A percentile compares a stretch with the other conserved stretches of the same genome.
These are phyloP conservation scores for Ampelocalamus luodianensis DNA, from an alignment of 176 grass and related monocot species.

Conservation along the genomic window DNA sequence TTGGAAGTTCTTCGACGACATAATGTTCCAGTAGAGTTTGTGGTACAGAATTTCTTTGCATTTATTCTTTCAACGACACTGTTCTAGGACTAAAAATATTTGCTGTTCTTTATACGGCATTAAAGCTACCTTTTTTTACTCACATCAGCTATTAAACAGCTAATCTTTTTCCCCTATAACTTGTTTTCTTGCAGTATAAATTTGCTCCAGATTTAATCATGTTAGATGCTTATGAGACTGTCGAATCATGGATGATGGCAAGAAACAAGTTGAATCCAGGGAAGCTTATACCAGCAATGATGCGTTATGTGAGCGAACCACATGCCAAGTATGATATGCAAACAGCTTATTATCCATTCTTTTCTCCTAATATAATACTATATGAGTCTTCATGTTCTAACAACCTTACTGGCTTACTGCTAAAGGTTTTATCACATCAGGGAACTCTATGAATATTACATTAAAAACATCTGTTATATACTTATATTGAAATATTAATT, in stretches of 20 bases:
- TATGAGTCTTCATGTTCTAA: slow-evolving; percentile 22
- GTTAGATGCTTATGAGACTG: slow-evolving; percentile 96
- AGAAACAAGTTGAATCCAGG: slow-evolving; percentile 92
- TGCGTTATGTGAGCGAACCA: slow-evolving; percentile 98
- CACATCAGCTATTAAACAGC: neutral
- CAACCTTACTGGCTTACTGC: neutral
- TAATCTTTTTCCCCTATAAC: neutral
- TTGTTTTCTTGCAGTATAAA: slow-evolving; percentile 81
- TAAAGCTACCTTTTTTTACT: slow-evolving; percentile 31
- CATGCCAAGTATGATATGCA: slow-evolving; percentile 79
- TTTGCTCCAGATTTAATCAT: slow-evolving; percentile 97
- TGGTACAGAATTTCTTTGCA: slow-evolving; percentile 54
- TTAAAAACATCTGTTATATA: neutral
- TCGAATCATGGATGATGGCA: slow-evolving; percentile 98
- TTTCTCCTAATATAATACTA: slow-evolving; percentile 20
- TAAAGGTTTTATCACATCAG: neutral
- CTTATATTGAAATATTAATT: neutral
- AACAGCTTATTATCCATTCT: slow-evolving; percentile 1
- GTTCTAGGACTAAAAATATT: neutral
- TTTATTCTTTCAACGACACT: slow-evolving; percentile 9
- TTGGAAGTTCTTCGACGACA: slow-evolving; percentile 86
- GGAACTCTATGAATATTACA: slow-evolving; percentile 5
- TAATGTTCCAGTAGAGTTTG: slow-evolving; percentile 88
- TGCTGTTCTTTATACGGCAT: neutral
- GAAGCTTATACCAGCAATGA: slow-evolving; percentile 99